phyloP scores from a whole-genome alignment of 1,284 basidiomycete genomes.

The Meira nashicola region DNA sequence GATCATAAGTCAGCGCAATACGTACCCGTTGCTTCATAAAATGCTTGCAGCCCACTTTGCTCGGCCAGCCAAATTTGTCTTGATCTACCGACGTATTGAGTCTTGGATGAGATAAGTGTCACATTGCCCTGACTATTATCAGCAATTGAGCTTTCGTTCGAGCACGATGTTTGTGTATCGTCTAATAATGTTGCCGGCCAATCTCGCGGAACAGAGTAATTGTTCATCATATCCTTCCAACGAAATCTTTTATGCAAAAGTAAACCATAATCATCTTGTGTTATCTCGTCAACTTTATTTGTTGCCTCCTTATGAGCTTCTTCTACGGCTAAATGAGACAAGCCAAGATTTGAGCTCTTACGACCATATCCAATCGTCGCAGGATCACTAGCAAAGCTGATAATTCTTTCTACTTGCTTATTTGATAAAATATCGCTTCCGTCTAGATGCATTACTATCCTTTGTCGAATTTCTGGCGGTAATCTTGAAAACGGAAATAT shows the following conservation, averaged over 20 bases:
- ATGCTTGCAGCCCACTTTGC: conserved; percentile 4
- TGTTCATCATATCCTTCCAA: neutral
- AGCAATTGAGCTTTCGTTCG: too few relatives aligned
- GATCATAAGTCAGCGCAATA: neutral
- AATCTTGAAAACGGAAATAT: conserved; percentile 3
- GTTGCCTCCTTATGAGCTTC: neutral
- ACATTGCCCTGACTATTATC: too few relatives aligned
- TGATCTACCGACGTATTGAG: neutral
- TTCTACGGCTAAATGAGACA: neutral
- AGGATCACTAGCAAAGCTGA: conserved; percentile 8
- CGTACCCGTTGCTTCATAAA: conserved; percentile 10
- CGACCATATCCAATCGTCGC: conserved; percentile 2
- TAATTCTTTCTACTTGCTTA: conserved; percentile 5
- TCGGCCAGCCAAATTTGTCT: neutral
- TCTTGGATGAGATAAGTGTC: too few relatives aligned
- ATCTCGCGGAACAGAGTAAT: conserved; percentile 5
- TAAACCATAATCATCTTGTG: conserved; percentile 1
- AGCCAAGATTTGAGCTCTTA: neutral
- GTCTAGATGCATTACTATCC: conserved; percentile 2
- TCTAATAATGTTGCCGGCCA: conserved; percentile 5
- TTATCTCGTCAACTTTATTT: neutral
- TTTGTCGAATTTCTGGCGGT: conserved; percentile 3
- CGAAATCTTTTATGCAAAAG: neutral
- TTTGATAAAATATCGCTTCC: neutral
- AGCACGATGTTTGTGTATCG: too few relatives aligned